phyloP scores from a whole-genome alignment of 129 eudicot species.

The Solidago caesia region DNA sequence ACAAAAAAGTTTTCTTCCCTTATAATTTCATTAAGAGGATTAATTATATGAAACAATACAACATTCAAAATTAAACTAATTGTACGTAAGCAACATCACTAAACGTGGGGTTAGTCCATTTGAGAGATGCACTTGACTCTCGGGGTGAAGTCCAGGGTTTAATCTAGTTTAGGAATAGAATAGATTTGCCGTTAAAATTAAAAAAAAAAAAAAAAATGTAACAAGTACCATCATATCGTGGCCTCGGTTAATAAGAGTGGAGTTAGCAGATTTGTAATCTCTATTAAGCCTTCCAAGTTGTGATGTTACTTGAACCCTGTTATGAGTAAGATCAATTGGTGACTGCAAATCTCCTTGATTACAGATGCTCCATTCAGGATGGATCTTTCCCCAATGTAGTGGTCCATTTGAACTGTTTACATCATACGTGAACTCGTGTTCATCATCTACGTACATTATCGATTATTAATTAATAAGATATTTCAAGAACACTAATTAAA shows the following conservation, averaged over 20 bases:
- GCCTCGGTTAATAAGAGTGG: constrained; percentile 67
- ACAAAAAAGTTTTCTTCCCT: no score
- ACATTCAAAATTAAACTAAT: no score
- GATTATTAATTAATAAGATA: background rate
- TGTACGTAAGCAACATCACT: no score
- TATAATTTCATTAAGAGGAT: no score
- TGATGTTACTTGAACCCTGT: constrained; percentile 44
- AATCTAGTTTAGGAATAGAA: no score
- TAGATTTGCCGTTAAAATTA: background rate
- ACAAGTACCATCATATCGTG: constrained; percentile 59
- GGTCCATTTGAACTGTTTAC: constrained; percentile 42
- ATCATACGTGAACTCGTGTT: constrained; percentile 48
- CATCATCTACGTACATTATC: constrained; percentile 35
- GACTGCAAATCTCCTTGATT: constrained; percentile 65
- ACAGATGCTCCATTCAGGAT: constrained; percentile 56
- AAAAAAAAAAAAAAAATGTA: background rate
- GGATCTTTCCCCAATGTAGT: constrained; percentile 51
- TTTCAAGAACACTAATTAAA: background rate
- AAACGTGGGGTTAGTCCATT: no score
- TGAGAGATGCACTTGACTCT: no score
- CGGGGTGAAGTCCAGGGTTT: no score
- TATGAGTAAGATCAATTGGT: constrained; percentile 52
- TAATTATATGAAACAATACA: no score
- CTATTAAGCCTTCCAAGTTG: constrained; percentile 42
- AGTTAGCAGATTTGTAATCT: constrained; percentile 48